Base-by-base conservation (phyloP, 345 rosid species). In the Boechera retrofracta region DNA sequence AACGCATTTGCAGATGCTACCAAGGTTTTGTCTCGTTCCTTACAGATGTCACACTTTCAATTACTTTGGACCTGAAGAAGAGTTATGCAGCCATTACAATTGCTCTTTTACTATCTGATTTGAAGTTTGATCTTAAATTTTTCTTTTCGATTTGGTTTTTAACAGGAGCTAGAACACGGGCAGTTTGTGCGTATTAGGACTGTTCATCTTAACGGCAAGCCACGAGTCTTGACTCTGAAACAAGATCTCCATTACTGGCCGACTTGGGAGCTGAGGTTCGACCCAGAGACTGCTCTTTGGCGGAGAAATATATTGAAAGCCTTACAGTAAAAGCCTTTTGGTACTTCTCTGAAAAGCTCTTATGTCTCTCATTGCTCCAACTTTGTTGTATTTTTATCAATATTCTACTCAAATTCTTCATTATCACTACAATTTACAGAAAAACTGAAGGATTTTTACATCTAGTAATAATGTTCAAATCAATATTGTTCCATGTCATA, bases 241-340 rank as follows among this genome's bases (percentile, higher is more conserved):
- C 97, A 95, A 76, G 99, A 92, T 85, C 83, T 95, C 56, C 98
- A 92, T 79, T 92, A 95, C 69, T 95, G 97, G 99, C 96, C 97
- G 16, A 89, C 96, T 11, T 92, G 98, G 98, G 94, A 89, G 82
- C 80, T 90, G 75, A 86, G 87, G 72, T 95, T 92, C 66, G 91
- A 95, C 66, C 91, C 98, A 5, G 85, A 80, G 60, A 80, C 84
- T 26, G 90, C 92, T 68, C 79, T 85, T 61, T 95, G 99, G 99
- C 85, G 82, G 18, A 86, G 96, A 69, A 32, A 79, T 31, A 78
- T 75, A 6, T 86, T 94, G 83, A 90, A 85, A 77, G 81, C 91
- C 35, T 80, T 90, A 29, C 76, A 85, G 13, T 78, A 59, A 64
- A 58, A 64, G 32, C 58, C 63, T 39, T 38, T 21, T 61, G 72